Percentiles rank a stretch among this genome's conserved stretches.
These are phyloP conservation scores for Piedraia hortae DNA, from an alignment of 2,329 filamentous ascomycete species.

Conservation along the genomic window DNA sequence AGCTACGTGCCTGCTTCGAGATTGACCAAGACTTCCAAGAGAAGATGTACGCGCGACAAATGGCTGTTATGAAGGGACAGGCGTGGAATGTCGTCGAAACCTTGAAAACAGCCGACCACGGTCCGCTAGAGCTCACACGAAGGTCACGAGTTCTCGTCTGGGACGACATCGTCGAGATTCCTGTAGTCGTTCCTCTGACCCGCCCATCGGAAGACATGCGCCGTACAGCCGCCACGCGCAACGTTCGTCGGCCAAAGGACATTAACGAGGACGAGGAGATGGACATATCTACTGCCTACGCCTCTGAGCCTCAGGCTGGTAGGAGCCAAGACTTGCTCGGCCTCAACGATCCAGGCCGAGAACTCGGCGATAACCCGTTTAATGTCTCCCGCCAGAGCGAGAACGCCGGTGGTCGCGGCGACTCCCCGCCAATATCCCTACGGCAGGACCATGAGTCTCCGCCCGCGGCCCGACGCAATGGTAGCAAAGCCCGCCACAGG, in stretches of 20 bases:
- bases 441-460: not conserved
- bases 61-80: constrained; percentile 97
- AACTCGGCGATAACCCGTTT: constrained; percentile 18
- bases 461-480: constrained; percentile 4
- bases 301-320: constrained; percentile 24
- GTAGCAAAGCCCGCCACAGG: constrained; percentile 6
- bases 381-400: constrained; percentile 21
- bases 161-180: constrained; percentile 92
- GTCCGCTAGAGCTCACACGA: constrained; percentile 73
- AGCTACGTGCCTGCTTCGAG: constrained; percentile 64
- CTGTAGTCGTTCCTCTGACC: constrained; percentile 73
- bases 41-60: constrained; percentile 94
- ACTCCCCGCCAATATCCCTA: constrained; percentile 1
- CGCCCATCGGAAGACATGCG: constrained; percentile 64
- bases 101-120: constrained; percentile 73
- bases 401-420: constrained; percentile 12
- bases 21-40: constrained; percentile 92
- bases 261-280: constrained; percentile 48
- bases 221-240: constrained; percentile 20
- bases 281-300: constrained; percentile 54
- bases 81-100: constrained; percentile 99
- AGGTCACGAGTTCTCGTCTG: constrained; percentile 82
- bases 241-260: constrained; percentile 1
- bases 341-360: constrained; percentile 12
- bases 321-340: constrained; percentile 40